A percentile compares a stretch with the other conserved stretches of the same genome.
phyloP scores from a whole-genome alignment of 306 rosid genomes.

The Trifolium dubium region DNA sequence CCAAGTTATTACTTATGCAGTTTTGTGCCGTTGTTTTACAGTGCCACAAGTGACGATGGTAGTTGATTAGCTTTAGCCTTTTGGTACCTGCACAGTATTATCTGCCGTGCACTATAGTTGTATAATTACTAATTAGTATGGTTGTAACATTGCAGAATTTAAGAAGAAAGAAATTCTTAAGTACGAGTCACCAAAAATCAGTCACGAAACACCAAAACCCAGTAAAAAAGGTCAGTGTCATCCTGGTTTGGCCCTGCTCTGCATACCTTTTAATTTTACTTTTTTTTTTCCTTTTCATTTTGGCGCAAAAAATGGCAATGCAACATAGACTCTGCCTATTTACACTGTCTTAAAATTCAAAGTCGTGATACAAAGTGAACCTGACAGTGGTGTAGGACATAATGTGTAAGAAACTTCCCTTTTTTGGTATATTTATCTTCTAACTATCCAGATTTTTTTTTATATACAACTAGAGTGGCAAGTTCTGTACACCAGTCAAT shows the following conservation, averaged over 20 bases:
- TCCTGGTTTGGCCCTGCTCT: constrained; percentile 24
- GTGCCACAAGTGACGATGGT: constrained; percentile 13
- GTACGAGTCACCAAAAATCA: constrained; percentile 62
- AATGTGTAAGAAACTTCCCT: constrained; percentile 19
- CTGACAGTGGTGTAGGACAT: constrained; percentile 15
- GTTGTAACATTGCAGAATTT: constrained; percentile 64
- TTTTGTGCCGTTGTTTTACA: background rate
- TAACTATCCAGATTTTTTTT: constrained; percentile 24
- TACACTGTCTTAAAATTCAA: constrained; percentile 21
- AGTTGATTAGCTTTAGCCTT: constrained; percentile 35
- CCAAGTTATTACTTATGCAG: background rate
- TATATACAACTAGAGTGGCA: constrained; percentile 65
- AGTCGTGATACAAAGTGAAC: background rate
- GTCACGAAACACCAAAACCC: constrained; percentile 55
- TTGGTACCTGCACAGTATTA: constrained; percentile 8
- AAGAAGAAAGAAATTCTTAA: constrained; percentile 75
- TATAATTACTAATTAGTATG: constrained; percentile 39
- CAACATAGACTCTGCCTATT: constrained; percentile 2
- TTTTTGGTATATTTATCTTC: constrained; percentile 18
- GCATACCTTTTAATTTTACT: constrained; percentile 8
- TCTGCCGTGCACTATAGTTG: constrained; percentile 1
- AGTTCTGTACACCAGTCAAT: constrained; percentile 76
- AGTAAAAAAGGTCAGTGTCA: constrained; percentile 58
- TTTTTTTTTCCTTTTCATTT: background rate
- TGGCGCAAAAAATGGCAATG: constrained; percentile 25